These are phyloP conservation scores for Krasilnikovozyma curviuscula DNA, from an alignment of 768 basidiomycete genomes.

Conservation along the genomic window DNA sequence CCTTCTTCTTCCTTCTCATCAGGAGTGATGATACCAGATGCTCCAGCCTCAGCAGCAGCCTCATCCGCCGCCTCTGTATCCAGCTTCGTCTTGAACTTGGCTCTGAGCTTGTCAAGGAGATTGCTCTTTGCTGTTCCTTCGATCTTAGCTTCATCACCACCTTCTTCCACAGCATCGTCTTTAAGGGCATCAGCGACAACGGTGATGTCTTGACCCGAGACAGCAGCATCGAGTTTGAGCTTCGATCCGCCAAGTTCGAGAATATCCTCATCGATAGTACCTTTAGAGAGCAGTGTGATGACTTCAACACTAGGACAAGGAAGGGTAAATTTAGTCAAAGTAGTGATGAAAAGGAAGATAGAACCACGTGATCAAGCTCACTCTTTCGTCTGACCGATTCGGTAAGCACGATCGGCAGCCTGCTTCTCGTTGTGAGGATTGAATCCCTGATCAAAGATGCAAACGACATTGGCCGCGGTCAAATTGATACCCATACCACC, in stretches of 20 bases:
- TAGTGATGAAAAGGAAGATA: not conserved
- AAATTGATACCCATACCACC: constrained; percentile 61
- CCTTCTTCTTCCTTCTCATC: too few relatives aligned
- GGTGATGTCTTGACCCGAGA: constrained; percentile 49
- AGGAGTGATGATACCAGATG: too few relatives aligned
- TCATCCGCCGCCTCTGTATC: too few relatives aligned
- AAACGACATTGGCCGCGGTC: constrained; percentile 79
- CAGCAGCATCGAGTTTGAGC: constrained; percentile 77
- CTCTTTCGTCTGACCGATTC: constrained; percentile 68
- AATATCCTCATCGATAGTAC: constrained; percentile 59
- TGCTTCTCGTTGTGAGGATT: constrained; percentile 85
- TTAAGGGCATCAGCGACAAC: constrained; percentile 30
- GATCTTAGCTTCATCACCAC: constrained; percentile 38
- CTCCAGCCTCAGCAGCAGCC: too few relatives aligned
- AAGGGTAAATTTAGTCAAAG: not conserved
- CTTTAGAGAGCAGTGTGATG: constrained; percentile 7
- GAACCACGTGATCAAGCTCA: not conserved
- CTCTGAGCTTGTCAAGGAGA: constrained; percentile 44
- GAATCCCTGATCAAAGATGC: constrained; percentile 79
- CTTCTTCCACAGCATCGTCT: constrained; percentile 32
- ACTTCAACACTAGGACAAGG: not conserved
- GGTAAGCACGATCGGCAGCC: constrained; percentile 91
- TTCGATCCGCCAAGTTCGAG: constrained; percentile 72
- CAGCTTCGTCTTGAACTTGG: not conserved
- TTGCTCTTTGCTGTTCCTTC: constrained; percentile 71